These are phyloP conservation scores for Yarrowia alimentaria DNA, from an alignment of 805 yeast species.

Conservation along the genomic window DNA sequence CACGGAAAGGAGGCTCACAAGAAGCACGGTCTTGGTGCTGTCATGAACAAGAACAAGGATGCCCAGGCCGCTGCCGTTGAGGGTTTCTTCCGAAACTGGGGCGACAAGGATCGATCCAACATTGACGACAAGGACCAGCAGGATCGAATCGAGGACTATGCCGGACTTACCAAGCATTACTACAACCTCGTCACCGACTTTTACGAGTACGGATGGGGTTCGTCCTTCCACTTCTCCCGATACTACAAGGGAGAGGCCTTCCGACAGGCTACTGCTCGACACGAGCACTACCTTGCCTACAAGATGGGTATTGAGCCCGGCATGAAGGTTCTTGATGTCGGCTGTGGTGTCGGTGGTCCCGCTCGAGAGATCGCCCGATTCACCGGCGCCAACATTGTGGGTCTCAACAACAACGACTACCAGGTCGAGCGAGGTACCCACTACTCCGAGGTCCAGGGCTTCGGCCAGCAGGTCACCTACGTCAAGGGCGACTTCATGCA, in stretches of 20 bases:
- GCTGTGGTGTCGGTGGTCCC: constrained; percentile 99
- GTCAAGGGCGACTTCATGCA: constrained; percentile 99
- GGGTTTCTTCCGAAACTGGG: constrained; percentile 97
- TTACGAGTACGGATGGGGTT: constrained; percentile 99
- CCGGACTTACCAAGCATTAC: constrained; percentile 89
- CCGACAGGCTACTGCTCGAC: constrained; percentile 87
- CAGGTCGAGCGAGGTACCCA: constrained; percentile 84
- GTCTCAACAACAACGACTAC: constrained; percentile 95
- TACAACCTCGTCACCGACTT: constrained; percentile 96
- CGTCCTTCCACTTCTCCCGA: constrained; percentile 95
- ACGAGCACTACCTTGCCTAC: constrained; percentile 90
- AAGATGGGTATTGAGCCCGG: constrained; percentile 75
- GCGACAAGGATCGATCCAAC: constrained; percentile 69
- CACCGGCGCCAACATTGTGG: constrained; percentile 81
- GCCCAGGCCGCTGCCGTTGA: constrained; percentile 82
- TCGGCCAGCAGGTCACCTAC: constrained; percentile 72
- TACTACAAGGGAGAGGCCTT: constrained; percentile 92
- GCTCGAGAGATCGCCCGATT: constrained; percentile 94
- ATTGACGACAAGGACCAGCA: constrained; percentile 54
- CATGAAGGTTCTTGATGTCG: constrained; percentile 92
- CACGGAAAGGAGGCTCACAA: constrained; percentile 73
- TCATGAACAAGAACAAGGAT: constrained; percentile 68
- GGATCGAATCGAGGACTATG: constrained; percentile 76
- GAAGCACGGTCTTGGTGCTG: constrained; percentile 71
- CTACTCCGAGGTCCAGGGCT: constrained; percentile 64